Conservation (phyloP, 163 green algal genomes). For the Coccomyxa subellipsoidea region DNA sequence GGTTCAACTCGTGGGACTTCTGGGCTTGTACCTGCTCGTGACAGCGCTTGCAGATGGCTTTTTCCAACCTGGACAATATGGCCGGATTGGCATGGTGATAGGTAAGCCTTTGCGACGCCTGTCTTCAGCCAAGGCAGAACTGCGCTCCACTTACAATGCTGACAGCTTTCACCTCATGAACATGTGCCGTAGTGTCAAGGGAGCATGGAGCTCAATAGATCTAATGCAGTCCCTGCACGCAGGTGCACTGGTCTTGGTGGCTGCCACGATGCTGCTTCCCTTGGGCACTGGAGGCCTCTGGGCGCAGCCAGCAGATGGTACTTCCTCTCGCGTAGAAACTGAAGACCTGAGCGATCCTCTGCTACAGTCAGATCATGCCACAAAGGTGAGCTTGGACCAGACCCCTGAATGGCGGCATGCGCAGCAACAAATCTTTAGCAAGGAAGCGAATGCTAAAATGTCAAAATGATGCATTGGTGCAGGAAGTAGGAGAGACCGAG, state of each 20-base stretch:
- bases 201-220: too few species aligned
- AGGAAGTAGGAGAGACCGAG: constrained; percentile 6
- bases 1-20: neutral
- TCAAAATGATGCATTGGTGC: too few species aligned
- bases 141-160: neutral
- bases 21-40: neutral
- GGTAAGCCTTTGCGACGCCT: neutral
- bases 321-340: neutral
- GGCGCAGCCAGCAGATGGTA: constrained; percentile 17
- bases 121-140: neutral
- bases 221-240: neutral
- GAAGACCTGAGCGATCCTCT: neutral
- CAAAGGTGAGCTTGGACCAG: neutral
- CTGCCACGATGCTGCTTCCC: constrained; percentile 33
- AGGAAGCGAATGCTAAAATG: too few species aligned
- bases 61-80: neutral
- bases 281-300: constrained; percentile 36
- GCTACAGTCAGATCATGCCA: neutral
- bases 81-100: neutral
- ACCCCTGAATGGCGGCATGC: neutral
- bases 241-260: constrained; percentile 31
- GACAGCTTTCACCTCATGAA: neutral
- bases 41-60: neutral
- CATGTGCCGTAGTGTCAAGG: too few species aligned
- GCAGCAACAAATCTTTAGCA: too few species aligned